Conservation (phyloP, 345 rosid species). For the Clarkia xantiana region DNA sequence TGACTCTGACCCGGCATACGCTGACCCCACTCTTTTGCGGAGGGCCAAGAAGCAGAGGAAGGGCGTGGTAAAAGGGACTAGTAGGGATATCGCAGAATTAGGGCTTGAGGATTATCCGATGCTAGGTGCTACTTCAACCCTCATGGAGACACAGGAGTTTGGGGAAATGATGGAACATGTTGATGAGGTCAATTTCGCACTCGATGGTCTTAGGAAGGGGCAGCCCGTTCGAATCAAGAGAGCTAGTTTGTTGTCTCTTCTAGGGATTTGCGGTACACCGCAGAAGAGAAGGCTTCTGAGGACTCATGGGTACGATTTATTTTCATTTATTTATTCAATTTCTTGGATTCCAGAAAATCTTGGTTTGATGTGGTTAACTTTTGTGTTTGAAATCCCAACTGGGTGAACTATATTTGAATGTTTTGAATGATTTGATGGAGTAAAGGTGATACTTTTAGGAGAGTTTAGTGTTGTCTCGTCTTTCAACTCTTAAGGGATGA, state of each 20-base stretch:
- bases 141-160: conserved; percentile 93
- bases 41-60: conserved; percentile 50
- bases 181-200: conserved; percentile 90
- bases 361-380: neutral
- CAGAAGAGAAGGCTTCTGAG: conserved; percentile 73
- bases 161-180: conserved; percentile 99
- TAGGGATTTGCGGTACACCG: conserved; percentile 56
- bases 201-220: conserved; percentile 77
- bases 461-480: too few relatives aligned
- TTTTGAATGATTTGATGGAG: too few relatives aligned
- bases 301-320: conserved; percentile 43
- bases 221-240: conserved; percentile 73
- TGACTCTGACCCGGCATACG: conserved; percentile 19
- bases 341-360: conserved; percentile 4
- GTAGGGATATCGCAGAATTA: neutral
- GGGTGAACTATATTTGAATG: too few relatives aligned
- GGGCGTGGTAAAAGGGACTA: conserved; percentile 10
- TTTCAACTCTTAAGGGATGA: too few relatives aligned
- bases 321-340: neutral
- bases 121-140: conserved; percentile 41
- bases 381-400: too few relatives aligned
- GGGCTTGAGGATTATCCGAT: conserved; percentile 12
- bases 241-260: conserved; percentile 62
- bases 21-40: conserved; percentile 17
- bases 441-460: too few relatives aligned